phyloP scores from a whole-genome alignment of 2,329 filamentous ascomycete genomes.

The Leptographium flavum region DNA sequence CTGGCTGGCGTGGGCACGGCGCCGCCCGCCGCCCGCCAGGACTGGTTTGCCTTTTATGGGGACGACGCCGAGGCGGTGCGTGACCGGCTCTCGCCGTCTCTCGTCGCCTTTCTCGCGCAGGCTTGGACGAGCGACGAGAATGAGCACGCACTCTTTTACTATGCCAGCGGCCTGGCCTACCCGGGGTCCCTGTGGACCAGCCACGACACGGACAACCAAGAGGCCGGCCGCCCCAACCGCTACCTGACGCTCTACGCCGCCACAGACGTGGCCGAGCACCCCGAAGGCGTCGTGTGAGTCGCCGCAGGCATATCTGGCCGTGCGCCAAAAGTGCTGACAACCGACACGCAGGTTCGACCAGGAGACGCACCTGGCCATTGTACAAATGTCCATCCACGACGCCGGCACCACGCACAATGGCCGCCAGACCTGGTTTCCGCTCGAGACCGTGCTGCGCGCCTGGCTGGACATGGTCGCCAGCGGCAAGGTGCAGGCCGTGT shows the following conservation, averaged over 20 bases:
- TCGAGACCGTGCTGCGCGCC: not conserved
- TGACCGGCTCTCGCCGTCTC: not conserved
- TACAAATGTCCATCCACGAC: not conserved
- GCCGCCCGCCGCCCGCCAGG: not conserved
- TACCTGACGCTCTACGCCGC: not conserved
- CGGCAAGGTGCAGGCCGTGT: not conserved
- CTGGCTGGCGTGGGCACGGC: not conserved
- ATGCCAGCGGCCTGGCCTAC: not conserved
- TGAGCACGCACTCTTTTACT: not conserved
- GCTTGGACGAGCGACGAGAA: not conserved
- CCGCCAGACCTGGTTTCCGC: not conserved
- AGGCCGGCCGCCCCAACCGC: not conserved
- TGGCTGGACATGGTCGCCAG: not conserved
- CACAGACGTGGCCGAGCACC: not conserved
- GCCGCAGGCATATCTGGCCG: not conserved
- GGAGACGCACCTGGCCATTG: not conserved
- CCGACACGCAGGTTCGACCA: not conserved
- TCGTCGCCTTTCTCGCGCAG: not conserved
- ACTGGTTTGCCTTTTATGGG: not conserved
- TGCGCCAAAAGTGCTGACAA: not conserved
- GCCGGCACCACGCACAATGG: not conserved
- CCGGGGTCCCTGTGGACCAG: not conserved
- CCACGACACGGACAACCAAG: not conserved
- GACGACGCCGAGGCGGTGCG: not conserved
- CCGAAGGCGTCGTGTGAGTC: not conserved